These are phyloP conservation scores for Leucocoprinus leucothites DNA, from an alignment of 768 basidiomycete species.

Conservation along the genomic window DNA sequence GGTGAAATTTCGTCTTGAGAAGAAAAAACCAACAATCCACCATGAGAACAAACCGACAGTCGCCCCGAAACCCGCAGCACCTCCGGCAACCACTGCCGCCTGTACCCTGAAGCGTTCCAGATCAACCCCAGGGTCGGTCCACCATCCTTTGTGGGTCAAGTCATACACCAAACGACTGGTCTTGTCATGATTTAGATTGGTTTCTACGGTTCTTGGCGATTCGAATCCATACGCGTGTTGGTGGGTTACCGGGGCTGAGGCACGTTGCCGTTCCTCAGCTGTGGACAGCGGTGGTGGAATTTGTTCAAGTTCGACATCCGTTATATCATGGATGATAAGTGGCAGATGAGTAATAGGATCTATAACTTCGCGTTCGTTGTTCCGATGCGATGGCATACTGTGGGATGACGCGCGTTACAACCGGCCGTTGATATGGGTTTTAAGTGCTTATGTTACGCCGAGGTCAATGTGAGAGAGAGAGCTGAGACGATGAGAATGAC, in stretches of 20 bases:
- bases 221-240: slow-evolving; percentile 4
- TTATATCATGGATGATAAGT: slow-evolving; percentile 32
- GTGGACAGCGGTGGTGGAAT: slow-evolving; percentile 27
- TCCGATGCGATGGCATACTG: not conserved
- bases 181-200: slow-evolving; percentile 20
- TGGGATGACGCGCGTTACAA: too few species aligned
- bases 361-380: slow-evolving; percentile 29
- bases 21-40: slow-evolving; percentile 17
- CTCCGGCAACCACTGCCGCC: slow-evolving; percentile 27
- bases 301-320: slow-evolving; percentile 30
- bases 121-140: slow-evolving; percentile 30
- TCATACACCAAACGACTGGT: slow-evolving; percentile 28
- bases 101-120: slow-evolving; percentile 27
- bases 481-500: too few species aligned
- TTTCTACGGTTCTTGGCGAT: too few species aligned
- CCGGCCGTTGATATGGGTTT: too few species aligned
- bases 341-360: slow-evolving; percentile 40
- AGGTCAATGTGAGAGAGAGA: too few species aligned
- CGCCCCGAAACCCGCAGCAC: slow-evolving; percentile 25
- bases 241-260: not conserved
- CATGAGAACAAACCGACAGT: slow-evolving; percentile 21
- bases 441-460: too few species aligned
- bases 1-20: slow-evolving; percentile 17
- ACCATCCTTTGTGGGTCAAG: slow-evolving; percentile 28
- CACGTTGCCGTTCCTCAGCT: slow-evolving; percentile 12